Evolutionary conservation across 129 eudicot genomes (phyloP).

Genomic region (Chrysanthemum lavandulifolium): DNA sequence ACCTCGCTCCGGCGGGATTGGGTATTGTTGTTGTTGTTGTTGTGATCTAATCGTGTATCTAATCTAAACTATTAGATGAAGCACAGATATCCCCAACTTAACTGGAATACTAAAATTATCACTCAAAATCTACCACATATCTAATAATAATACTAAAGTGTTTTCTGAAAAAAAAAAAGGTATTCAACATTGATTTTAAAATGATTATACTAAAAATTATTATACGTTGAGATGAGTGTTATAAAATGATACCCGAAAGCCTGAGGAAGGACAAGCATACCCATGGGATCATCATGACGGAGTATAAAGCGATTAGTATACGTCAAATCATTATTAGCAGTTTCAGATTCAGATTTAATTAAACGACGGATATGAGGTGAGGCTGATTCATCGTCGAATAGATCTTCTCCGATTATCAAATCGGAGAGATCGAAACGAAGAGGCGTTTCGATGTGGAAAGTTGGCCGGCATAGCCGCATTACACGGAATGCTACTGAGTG

Average conservation of each 20-base stretch:
- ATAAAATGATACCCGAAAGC: slow-evolving; percentile 64
- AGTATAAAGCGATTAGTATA: slow-evolving; percentile 72
- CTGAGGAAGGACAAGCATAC: slow-evolving; percentile 93
- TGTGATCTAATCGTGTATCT: no score
- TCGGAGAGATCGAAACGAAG: slow-evolving; percentile 85
- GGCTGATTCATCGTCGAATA: slow-evolving; percentile 66
- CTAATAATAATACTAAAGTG: no score
- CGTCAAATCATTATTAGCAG: slow-evolving; percentile 51
- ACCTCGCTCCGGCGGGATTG: no score
- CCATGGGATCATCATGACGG: slow-evolving; percentile 48
- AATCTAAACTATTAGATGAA: no score
- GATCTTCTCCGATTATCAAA: slow-evolving; percentile 82
- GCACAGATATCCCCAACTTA: no score
- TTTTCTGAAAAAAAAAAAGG: no score
- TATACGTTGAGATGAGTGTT: no score
- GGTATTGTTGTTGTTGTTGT: no score
- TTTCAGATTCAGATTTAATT: slow-evolving; percentile 32
- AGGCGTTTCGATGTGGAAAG: slow-evolving; percentile 70
- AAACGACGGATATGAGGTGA: slow-evolving; percentile 55
- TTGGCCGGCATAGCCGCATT: slow-evolving; percentile 91
- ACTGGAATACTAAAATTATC: no score
- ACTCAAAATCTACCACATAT: no score
- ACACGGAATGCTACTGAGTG: slow-evolving; percentile 97
- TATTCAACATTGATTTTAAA: no score
- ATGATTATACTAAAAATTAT: no score